Conservation (phyloP, 2,329 filamentous ascomycete species). For the Neopestalotiopsis clavispora region DNA sequence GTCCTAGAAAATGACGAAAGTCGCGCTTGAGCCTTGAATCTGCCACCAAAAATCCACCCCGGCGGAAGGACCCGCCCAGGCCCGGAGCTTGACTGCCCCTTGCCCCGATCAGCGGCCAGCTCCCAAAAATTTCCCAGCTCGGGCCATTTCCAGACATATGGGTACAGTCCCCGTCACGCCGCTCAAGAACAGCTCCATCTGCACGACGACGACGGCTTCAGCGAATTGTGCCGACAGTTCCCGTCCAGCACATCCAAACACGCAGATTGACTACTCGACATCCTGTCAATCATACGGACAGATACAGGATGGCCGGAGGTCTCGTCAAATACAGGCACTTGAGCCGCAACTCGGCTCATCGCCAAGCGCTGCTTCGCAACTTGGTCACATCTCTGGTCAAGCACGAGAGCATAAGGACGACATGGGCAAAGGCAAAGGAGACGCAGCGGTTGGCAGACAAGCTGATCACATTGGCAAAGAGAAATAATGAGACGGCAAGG, state of each 20-base stretch:
- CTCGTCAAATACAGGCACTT: conserved; percentile 88
- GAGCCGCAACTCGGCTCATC: conserved; percentile 82
- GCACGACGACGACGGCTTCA: background rate
- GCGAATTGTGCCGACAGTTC: background rate
- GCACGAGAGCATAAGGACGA: conserved; percentile 92
- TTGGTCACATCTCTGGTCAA: conserved; percentile 93
- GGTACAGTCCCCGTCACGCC: background rate
- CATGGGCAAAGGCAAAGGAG: conserved; percentile 97
- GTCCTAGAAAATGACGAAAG: conserved; percentile 29
- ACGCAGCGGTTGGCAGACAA: conserved; percentile 93
- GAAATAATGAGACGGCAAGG: conserved; percentile 82
- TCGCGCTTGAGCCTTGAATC: conserved; percentile 21
- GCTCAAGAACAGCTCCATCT: background rate
- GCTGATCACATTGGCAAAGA: conserved; percentile 91
- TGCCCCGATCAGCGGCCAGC: conserved; percentile 7
- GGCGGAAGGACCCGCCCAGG: background rate
- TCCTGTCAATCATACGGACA: background rate
- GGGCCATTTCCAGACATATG: conserved; percentile 2
- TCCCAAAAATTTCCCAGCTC: conserved; percentile 15
- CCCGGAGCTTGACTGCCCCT: conserved; percentile 2
- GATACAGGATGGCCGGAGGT: conserved; percentile 79
- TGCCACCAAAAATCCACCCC: conserved; percentile 8
- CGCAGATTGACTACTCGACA: background rate
- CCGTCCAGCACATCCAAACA: background rate
- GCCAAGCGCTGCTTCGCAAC: conserved; percentile 92